These are phyloP conservation scores for Claviceps sorghi DNA, from an alignment of 2,329 filamentous ascomycete genomes.

Conservation along the genomic window DNA sequence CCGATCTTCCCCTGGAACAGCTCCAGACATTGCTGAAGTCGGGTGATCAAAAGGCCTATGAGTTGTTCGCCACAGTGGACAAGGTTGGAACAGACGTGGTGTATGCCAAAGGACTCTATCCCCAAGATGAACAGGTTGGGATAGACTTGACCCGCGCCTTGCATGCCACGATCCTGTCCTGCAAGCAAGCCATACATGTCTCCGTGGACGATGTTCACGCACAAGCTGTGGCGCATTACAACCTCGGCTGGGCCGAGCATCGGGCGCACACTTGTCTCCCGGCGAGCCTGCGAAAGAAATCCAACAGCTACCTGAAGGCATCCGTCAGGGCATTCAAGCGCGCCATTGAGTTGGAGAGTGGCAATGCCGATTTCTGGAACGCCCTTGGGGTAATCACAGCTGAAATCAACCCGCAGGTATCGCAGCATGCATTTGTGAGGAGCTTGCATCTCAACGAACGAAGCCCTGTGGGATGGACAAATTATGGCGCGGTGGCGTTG, in stretches of 20 bases:
- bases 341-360: constrained; percentile 86
- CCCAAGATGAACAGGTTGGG: constrained; percentile 32
- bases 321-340: constrained; percentile 86
- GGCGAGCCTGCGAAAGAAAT: constrained; percentile 36
- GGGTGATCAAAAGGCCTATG: constrained; percentile 39
- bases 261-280: constrained; percentile 58
- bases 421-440: constrained; percentile 85
- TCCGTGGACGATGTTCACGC: constrained; percentile 65
- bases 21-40: constrained; percentile 45
- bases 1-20: constrained; percentile 44
- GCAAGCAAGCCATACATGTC: constrained; percentile 70
- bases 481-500: constrained; percentile 74
- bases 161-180: constrained; percentile 63
- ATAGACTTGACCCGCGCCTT: constrained; percentile 44
- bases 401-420: constrained; percentile 67
- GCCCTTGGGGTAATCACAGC: constrained; percentile 84
- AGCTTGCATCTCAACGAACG: constrained; percentile 87
- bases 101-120: constrained; percentile 28
- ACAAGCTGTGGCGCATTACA: constrained; percentile 93
- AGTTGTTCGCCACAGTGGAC: constrained; percentile 55
- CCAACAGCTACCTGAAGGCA: constrained; percentile 58
- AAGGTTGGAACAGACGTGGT: constrained; percentile 34
- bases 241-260: constrained; percentile 87
- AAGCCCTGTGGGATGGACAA: constrained; percentile 76
- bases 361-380: constrained; percentile 96